Percentiles rank a stretch among this genome's conserved stretches.
phyloP scores from a whole-genome alignment of 495 filamentous ascomycete genomes.

The Xylaria intraflava region DNA sequence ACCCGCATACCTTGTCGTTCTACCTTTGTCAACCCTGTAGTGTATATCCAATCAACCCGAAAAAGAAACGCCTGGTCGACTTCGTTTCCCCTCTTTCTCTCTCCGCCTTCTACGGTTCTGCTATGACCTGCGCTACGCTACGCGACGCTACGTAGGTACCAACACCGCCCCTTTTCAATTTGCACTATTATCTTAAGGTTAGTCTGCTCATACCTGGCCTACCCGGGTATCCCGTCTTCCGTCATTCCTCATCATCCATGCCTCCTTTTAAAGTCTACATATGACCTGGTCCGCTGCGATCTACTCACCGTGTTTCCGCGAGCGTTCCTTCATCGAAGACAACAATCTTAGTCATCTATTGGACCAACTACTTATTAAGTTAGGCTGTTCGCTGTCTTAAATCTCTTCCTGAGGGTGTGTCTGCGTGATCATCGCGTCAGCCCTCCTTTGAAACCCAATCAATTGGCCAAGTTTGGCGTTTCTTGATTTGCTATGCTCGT shows the following conservation, averaged over 20 bases:
- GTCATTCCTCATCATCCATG: neutral
- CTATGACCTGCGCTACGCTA: neutral
- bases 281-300: slow-evolving; percentile 4
- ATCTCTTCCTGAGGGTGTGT: neutral
- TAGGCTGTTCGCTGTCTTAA: neutral
- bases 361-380: slow-evolving; percentile 1
- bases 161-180: neutral
- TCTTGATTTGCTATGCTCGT: slow-evolving; percentile 1
- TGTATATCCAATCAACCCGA: neutral
- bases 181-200: neutral
- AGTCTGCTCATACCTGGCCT: neutral
- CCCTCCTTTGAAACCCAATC: slow-evolving; percentile 11
- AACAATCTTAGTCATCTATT: neutral
- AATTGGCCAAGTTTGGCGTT: slow-evolving; percentile 1
- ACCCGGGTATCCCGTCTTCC: slow-evolving; percentile 2
- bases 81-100: slow-evolving; percentile 6
- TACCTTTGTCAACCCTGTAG: neutral
- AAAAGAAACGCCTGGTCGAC: slow-evolving; percentile 2
- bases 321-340: neutral
- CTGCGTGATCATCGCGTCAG: slow-evolving; percentile 14
- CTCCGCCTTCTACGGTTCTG: neutral
- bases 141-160: too few relatives aligned
- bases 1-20: neutral
- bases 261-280: slow-evolving; percentile 7
- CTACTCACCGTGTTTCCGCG: neutral